Conservation (phyloP, 495 filamentous ascomycete species). For the Penicillium lividum region DNA sequence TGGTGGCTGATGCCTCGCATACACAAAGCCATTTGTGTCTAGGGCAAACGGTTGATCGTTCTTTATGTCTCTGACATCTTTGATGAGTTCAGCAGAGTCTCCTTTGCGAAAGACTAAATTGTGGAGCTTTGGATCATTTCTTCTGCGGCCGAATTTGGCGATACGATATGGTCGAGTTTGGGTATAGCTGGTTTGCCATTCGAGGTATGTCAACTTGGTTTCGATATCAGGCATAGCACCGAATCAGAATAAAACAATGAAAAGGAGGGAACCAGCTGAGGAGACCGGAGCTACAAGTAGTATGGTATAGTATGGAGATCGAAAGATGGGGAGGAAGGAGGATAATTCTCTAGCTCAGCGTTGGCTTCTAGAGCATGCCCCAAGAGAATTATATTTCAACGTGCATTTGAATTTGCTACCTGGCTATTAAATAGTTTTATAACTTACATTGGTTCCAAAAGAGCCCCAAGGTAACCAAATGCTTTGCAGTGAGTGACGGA, state of each 20-base stretch:
- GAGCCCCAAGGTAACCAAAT: background rate
- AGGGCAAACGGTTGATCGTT: background rate
- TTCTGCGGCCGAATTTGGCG: constrained; percentile 4
- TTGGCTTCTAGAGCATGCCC: no score
- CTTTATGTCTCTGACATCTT: background rate
- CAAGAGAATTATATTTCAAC: background rate
- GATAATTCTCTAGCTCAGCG: no score
- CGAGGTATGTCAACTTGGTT: constrained; percentile 6
- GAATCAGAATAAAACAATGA: background rate
- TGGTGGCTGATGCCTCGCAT: background rate
- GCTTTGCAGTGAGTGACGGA: background rate
- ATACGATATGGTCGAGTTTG: constrained; percentile 7
- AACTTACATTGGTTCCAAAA: background rate
- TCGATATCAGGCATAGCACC: background rate
- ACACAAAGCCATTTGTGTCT: constrained; percentile 1
- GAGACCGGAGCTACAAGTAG: no score
- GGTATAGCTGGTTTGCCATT: constrained; percentile 12
- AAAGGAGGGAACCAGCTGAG: background rate
- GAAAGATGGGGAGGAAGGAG: no score
- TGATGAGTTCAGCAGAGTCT: background rate
- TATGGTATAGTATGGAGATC: no score
- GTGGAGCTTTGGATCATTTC: background rate
- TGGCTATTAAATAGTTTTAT: background rate
- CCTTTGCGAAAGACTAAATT: background rate
- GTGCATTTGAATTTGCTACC: background rate